Percentiles rank a stretch among this genome's conserved stretches.
phyloP scores from a whole-genome alignment of 192 early-diverging fungal genomes.

The Coemansia sp. region DNA sequence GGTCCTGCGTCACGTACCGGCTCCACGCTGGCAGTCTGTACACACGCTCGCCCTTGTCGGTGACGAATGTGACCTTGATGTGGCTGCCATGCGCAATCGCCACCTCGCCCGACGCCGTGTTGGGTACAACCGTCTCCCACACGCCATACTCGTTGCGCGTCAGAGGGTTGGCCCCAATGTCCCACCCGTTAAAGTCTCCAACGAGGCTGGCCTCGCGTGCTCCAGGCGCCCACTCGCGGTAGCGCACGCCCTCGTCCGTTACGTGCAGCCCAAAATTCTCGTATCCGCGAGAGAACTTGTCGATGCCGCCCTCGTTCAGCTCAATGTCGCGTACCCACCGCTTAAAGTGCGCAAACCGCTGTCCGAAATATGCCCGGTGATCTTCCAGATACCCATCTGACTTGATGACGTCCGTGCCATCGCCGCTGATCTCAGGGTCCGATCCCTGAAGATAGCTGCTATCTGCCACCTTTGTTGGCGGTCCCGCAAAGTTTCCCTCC shows the following conservation, averaged over 20 bases:
- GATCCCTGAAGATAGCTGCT: slow-evolving; percentile 27
- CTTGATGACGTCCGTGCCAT: slow-evolving; percentile 67
- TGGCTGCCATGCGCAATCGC: slow-evolving; percentile 86
- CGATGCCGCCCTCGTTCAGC: slow-evolving; percentile 73
- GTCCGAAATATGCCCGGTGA: slow-evolving; percentile 61
- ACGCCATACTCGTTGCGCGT: slow-evolving; percentile 79
- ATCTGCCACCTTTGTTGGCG: slow-evolving; percentile 16
- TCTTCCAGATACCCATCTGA: slow-evolving; percentile 82
- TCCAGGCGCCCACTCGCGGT: slow-evolving; percentile 96
- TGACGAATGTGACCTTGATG: slow-evolving; percentile 84
- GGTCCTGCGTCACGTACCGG: slow-evolving; percentile 81
- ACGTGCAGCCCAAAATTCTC: slow-evolving; percentile 82
- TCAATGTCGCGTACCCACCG: slow-evolving; percentile 76
- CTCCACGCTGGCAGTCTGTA: slow-evolving; percentile 92
- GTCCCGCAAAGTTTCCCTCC: slow-evolving; percentile 13
- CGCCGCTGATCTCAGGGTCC: slow-evolving; percentile 49
- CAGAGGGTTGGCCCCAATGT: slow-evolving; percentile 74
- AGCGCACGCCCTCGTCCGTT: slow-evolving; percentile 66
- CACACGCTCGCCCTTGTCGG: slow-evolving; percentile 72
- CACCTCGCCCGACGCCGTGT: slow-evolving; percentile 60
- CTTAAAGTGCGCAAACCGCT: slow-evolving; percentile 62
- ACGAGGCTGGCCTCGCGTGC: slow-evolving; percentile 75
- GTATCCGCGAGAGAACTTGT: slow-evolving; percentile 80
- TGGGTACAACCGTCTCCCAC: slow-evolving; percentile 73
- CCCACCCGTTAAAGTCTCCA: slow-evolving; percentile 96